Base-by-base conservation (phyloP, 352 stramenopile genomes). In the Aphanomyces cochlioides region DNA sequence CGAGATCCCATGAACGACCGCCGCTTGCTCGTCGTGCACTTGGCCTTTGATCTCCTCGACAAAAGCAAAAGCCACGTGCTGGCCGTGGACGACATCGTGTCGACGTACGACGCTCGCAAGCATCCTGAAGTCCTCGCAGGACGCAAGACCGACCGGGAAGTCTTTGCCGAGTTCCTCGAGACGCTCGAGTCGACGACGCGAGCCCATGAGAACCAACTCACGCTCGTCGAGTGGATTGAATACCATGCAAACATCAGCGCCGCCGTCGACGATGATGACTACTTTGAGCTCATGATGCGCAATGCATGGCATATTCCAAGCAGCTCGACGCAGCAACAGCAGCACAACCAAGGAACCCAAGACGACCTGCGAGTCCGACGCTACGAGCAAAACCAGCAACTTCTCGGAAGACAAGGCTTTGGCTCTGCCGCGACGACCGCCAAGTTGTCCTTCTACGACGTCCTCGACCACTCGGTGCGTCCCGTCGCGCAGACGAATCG, bases 221-320 rank as follows among this genome's bases (percentile, higher is more conserved):
- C 79, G 56, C 85, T 77, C 74, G 74, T 78, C 5, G 79, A 91
- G 67, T 93, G 83, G 83, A 71, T 71, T 12, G 76, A 91, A 41
- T 98, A 97, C 77, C 97, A 97, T 73, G 77, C 88, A 50, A 96
- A 96, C 74, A 77, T 98, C 7, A 93, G 83, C 57, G 88, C 88
- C 5, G 88, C 77, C 48, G 93, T 97, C 68, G 91, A 96, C 47
- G 81, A 91, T 61, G 88, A 97, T 72, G 87, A 96, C 64, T 95
- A 92, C 60, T 97, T 97, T 68, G 89, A 96, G 74, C 77, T 93
- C 36, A 96, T 97, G 83, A 90, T 97, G 72, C 85, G 88, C 71
- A 97, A 90, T 50, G 88, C 56, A 53, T 91, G 90, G 86, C 83
- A 90, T 58, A 85, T 96, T 15, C 80, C 81, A n/a, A 93, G 90